Base-by-base conservation (phyloP, 2,329 filamentous ascomycete species). In the Botryotinia convoluta region DNA sequence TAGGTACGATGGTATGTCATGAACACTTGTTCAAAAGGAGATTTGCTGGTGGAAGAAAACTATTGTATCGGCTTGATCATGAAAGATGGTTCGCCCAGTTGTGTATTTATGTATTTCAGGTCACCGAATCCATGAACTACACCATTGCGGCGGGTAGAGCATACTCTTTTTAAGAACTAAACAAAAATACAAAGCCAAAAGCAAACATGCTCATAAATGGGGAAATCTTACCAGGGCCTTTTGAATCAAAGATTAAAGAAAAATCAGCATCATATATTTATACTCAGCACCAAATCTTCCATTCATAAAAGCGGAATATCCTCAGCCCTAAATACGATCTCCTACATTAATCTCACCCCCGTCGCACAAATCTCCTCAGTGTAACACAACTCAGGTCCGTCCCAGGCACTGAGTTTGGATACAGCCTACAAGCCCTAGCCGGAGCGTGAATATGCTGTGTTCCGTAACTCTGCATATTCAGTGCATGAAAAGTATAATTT, bases 291-390 rank as follows among this genome's bases (percentile, higher is more conserved):
- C 26, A 16, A n/a, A 42, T 42, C 35, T 62, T 10, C 9, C 12
- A n/a, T 62, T 62, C 37, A 42, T 26, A 62, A 39, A 61, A 14
- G 35, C 35, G 14, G 9, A 18, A 42, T n/a, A 18, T 62, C 37
- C 45, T 67, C 63, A 67, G 63, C 63, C 63, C 44, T 67, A 67
- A 39, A 67, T 67, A 54, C 45, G 22, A 54, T 51, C 32, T 67
- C 32, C 64, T 8, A 35, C 32, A 32, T 22, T 12, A 37, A 29
- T 63, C 39, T 45, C 37, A 63, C 29, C 39, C 39, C 48, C 26
- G 26, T 54, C 26, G 26, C 48, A 54, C 48, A 54, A 54, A 54
- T 54, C 48, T 54, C 48, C 48, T 14, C 48, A 16, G 48, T 16
- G 48, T n/a, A n/a, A n/a, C 48, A 54, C 42, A 65, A 65, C 42